Percentiles rank a stretch among this genome's conserved stretches.
Conservation (phyloP, 108 stramenopile species). For the Craspedostauros australis region DNA sequence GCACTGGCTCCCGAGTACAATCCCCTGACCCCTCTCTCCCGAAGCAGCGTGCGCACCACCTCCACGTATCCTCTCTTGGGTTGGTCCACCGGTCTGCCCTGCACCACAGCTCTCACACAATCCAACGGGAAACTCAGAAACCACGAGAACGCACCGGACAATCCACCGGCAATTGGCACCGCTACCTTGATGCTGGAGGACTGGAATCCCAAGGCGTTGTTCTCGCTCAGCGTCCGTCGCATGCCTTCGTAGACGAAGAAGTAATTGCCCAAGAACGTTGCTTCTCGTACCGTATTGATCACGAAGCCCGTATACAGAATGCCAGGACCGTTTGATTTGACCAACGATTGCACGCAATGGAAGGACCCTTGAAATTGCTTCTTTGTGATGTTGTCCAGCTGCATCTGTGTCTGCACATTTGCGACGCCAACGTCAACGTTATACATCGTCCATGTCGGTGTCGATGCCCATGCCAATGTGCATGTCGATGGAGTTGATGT, state of each 20-base stretch:
- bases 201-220: background rate
- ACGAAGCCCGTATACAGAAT: conserved; percentile 80
- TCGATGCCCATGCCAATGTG: too few species aligned
- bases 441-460: too few species aligned
- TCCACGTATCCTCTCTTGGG: conserved; percentile 38
- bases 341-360: conserved; percentile 54
- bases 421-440: too few species aligned
- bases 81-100: conserved; percentile 43
- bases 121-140: conserved; percentile 85
- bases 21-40: conserved; percentile 63
- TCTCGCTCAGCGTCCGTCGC: conserved; percentile 21
- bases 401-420: conserved; percentile 51
- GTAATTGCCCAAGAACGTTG: conserved; percentile 74
- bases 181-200: conserved; percentile 32
- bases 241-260: conserved; percentile 88
- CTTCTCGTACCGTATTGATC: conserved; percentile 82
- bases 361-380: conserved; percentile 57
- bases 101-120: conserved; percentile 81
- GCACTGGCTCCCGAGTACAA: conserved; percentile 83
- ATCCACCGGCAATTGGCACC: conserved; percentile 82
- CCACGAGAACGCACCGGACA: conserved; percentile 82
- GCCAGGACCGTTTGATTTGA: conserved; percentile 42
- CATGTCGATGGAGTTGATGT: too few species aligned
- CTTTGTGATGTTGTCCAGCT: conserved; percentile 34
- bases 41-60: conserved; percentile 38